Percentiles rank a stretch among this genome's conserved stretches.
Evolutionary conservation across 2,329 filamentous ascomycete species (phyloP).

Genomic region (Verticillium longisporum): DNA sequence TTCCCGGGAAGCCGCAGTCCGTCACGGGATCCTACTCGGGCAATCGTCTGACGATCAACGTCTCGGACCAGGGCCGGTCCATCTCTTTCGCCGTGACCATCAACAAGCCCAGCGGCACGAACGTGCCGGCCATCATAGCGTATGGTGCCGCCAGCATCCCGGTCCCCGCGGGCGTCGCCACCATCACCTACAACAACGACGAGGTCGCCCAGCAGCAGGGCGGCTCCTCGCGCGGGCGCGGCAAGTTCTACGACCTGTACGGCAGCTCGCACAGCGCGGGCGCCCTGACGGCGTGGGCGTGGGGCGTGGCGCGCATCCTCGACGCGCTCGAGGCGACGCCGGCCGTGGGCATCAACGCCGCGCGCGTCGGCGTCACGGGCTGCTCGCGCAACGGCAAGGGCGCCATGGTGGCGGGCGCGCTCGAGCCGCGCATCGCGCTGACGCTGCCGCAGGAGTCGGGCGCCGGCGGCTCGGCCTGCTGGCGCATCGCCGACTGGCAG

Average conservation of each 20-base stretch:
- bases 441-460: slow-evolving; percentile 43
- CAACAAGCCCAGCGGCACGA: slow-evolving; percentile 20
- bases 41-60: slow-evolving; percentile 26
- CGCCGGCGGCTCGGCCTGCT: slow-evolving; percentile 41
- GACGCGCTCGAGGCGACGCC: slow-evolving; percentile 35
- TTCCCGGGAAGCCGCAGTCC: slow-evolving; percentile 24
- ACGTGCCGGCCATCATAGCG: slow-evolving; percentile 40
- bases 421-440: slow-evolving; percentile 40
- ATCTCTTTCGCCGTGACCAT: slow-evolving; percentile 23
- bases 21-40: slow-evolving; percentile 25
- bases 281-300: slow-evolving; percentile 42
- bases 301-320: slow-evolving; percentile 40
- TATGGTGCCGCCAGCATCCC: slow-evolving; percentile 37
- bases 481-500: slow-evolving; percentile 27
- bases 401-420: slow-evolving; percentile 39
- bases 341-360: slow-evolving; percentile 26
- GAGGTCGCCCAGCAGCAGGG: slow-evolving; percentile 29
- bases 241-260: slow-evolving; percentile 43
- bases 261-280: slow-evolving; percentile 35
- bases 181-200: slow-evolving; percentile 41
- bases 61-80: slow-evolving; percentile 22
- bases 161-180: slow-evolving; percentile 35
- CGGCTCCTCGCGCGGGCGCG: slow-evolving; percentile 35
- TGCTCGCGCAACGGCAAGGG: slow-evolving; percentile 47
- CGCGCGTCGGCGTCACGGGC: slow-evolving; percentile 35